Percentiles rank a stretch among this genome's conserved stretches.
phyloP scores from a whole-genome alignment of 257 asterid species.

The Solanum etuberosum region DNA sequence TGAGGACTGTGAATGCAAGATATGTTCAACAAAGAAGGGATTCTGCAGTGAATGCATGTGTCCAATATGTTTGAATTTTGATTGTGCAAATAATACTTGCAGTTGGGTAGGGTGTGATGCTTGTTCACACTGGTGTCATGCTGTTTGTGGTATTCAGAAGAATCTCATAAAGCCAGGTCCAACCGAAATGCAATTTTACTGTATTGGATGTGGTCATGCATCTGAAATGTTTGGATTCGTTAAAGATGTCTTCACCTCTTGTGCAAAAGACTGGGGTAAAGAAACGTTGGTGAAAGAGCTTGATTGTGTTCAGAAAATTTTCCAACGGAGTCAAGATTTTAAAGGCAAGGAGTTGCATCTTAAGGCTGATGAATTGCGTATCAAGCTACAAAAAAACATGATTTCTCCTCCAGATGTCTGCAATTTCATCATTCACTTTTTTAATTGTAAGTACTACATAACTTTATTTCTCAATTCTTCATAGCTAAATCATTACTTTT shows the following conservation, averaged over 20 bases:
- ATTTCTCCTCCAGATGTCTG: constrained; percentile 71
- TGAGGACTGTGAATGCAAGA: constrained; percentile 86
- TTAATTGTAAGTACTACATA: neutral
- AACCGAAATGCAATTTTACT: constrained; percentile 83
- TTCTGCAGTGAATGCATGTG: constrained; percentile 98
- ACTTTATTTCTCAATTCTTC: neutral
- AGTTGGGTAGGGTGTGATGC: constrained; percentile 99
- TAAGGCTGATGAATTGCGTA: constrained; percentile 57
- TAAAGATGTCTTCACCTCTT: constrained; percentile 64
- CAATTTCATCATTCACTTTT: neutral
- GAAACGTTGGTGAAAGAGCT: constrained; percentile 69
- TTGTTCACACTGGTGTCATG: constrained; percentile 95
- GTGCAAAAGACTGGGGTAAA: constrained; percentile 70
- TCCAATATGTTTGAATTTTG: constrained; percentile 78
- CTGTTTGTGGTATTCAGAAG: constrained; percentile 62
- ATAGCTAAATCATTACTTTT: neutral
- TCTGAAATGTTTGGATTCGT: constrained; percentile 95
- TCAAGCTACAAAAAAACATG: constrained; percentile 46
- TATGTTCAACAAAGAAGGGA: constrained; percentile 76
- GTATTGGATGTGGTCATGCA: constrained; percentile 77
- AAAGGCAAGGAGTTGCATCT: constrained; percentile 67
- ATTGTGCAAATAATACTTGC: constrained; percentile 77
- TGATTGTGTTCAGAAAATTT: constrained; percentile 62
- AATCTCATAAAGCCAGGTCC: constrained; percentile 75
- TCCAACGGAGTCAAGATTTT: constrained; percentile 65